Percentiles rank a stretch among this genome's conserved stretches.
Conservation (phyloP, 495 filamentous ascomycete genomes). For the Hypoxylon intermedium region DNA sequence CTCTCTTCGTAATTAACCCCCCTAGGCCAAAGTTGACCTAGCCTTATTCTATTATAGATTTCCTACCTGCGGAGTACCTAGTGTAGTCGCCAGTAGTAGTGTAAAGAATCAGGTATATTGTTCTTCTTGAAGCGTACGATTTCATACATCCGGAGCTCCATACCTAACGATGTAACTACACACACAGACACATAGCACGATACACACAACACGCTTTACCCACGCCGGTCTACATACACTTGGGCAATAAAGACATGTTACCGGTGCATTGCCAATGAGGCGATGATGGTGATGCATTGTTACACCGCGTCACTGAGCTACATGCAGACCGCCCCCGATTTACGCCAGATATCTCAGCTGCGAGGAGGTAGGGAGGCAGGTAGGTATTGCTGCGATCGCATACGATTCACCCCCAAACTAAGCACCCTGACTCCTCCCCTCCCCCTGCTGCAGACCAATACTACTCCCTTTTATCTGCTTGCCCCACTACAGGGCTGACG, state of each 20-base stretch:
- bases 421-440: no score
- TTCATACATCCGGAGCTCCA: no score
- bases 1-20: no score
- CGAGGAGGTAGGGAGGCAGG: neutral
- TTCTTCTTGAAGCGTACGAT: no score
- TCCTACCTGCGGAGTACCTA: no score
- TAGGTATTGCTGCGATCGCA: constrained; percentile 23
- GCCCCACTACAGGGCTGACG: constrained; percentile 32
- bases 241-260: constrained; percentile 16
- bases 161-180: neutral
- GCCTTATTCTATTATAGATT: no score
- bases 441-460: constrained; percentile 6
- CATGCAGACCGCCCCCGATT: constrained; percentile 27
- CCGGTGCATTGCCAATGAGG: constrained; percentile 14
- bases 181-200: no score
- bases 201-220: neutral
- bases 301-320: constrained; percentile 18
- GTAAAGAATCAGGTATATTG: no score
- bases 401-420: constrained; percentile 1
- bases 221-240: neutral
- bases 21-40: no score
- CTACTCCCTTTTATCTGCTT: constrained; percentile 4
- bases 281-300: constrained; percentile 30
- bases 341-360: constrained; percentile 11
- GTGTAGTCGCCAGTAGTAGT: no score